A percentile compares a stretch with the other conserved stretches of the same genome.
These are phyloP conservation scores for Pyrus hybrid DNA, from an alignment of 331 rosid species.

Conservation along the genomic window DNA sequence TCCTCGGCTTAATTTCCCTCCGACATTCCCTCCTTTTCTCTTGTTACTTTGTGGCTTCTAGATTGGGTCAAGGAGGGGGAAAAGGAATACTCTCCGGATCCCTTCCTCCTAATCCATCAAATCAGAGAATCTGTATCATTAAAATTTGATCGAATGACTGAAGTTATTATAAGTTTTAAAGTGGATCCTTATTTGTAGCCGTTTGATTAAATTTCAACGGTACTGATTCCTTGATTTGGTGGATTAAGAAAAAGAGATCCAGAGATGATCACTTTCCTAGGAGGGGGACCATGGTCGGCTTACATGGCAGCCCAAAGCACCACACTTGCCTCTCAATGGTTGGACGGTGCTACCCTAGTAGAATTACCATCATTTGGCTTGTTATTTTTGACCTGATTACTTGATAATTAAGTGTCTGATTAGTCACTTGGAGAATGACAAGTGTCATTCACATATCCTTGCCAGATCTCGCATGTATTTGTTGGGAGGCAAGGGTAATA, in stretches of 20 bases:
- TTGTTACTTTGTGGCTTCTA: constrained; percentile 2
- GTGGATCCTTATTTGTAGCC: too few relatives aligned
- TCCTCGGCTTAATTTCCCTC: not conserved
- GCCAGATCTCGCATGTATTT: not conserved
- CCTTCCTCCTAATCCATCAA: too few relatives aligned
- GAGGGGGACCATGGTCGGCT: constrained; percentile 12
- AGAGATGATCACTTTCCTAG: too few relatives aligned
- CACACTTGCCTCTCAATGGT: constrained; percentile 25
- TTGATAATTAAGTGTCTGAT: not conserved
- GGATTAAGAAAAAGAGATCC: too few relatives aligned
- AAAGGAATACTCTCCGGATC: too few relatives aligned
- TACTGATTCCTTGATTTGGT: too few relatives aligned
- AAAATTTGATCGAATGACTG: too few relatives aligned
- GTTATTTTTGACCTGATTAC: not conserved
- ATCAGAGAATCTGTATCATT: too few relatives aligned
- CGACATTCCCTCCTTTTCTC: not conserved
- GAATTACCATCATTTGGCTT: not conserved
- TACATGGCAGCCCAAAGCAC: constrained; percentile 11
- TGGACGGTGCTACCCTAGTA: constrained; percentile 41
- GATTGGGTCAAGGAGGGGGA: constrained; percentile 4
- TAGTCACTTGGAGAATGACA: not conserved
- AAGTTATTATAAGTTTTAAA: too few relatives aligned
- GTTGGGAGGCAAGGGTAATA: not conserved
- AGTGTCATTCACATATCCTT: not conserved
- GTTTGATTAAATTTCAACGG: too few relatives aligned